These are phyloP conservation scores for Rosa hybrid DNA, from an alignment of 331 rosid genomes.

Conservation along the genomic window DNA sequence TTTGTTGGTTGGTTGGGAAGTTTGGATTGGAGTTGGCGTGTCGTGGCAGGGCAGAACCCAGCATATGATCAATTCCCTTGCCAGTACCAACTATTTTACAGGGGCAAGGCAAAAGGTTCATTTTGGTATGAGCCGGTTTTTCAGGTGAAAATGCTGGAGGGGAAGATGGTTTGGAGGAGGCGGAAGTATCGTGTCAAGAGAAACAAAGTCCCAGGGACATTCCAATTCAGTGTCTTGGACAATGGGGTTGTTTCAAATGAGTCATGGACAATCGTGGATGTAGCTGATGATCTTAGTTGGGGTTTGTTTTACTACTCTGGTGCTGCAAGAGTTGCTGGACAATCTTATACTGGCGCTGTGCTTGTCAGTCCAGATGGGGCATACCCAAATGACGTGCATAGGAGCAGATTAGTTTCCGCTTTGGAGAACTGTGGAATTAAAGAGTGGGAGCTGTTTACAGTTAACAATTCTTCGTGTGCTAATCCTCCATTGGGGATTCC, in stretches of 20 bases:
- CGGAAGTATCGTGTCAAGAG: conserved; percentile 81
- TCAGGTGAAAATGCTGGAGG: conserved; percentile 83
- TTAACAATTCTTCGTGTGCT: conserved; percentile 71
- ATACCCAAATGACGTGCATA: conserved; percentile 51
- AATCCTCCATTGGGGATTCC: conserved; percentile 89
- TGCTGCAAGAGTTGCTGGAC: conserved; percentile 94
- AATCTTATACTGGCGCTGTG: conserved; percentile 87
- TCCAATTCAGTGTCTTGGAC: conserved; percentile 80
- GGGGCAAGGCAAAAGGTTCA: conserved; percentile 90
- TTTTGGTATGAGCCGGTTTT: conserved; percentile 96
- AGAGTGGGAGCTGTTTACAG: conserved; percentile 76
- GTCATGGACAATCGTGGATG: conserved; percentile 90
- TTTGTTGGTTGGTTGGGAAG: conserved; percentile 89
- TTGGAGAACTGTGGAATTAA: conserved; percentile 74
- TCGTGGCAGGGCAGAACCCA: conserved; percentile 89
- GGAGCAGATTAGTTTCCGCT: conserved; percentile 49
- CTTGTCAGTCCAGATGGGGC: conserved; percentile 87
- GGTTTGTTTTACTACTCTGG: conserved; percentile 88
- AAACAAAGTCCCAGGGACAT: conserved; percentile 72
- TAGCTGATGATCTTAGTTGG: conserved; percentile 78
- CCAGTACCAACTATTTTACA: conserved; percentile 85
- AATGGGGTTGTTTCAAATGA: conserved; percentile 95
- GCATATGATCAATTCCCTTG: conserved; percentile 97
- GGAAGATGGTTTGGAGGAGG: conserved; percentile 83
- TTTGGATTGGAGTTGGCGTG: conserved; percentile 96